Conservation (phyloP, 495 filamentous ascomycete species). For the Hypoxylon fragiforme region DNA sequence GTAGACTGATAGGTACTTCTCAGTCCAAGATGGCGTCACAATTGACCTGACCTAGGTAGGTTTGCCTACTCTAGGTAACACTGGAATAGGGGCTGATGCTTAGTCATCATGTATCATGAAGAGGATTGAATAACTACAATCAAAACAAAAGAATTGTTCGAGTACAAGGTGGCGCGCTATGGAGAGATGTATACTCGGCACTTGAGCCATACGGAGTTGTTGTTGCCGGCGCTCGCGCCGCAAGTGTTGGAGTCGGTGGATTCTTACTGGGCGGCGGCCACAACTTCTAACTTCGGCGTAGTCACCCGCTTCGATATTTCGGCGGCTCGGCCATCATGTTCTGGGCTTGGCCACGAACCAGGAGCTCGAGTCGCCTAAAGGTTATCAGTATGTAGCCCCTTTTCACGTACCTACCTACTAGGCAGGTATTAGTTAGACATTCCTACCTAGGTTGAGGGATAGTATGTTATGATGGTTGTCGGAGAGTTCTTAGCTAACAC, state of each 20-base stretch:
- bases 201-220: conserved; percentile 46
- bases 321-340: conserved; percentile 21
- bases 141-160: conserved; percentile 32
- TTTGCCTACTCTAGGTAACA: conserved; percentile 27
- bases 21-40: neutral
- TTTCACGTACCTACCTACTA: neutral
- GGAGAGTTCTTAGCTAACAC: no score
- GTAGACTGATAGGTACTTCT: neutral
- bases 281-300: conserved; percentile 58
- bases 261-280: conserved; percentile 53
- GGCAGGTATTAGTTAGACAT: no score
- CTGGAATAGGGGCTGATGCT: conserved; percentile 28
- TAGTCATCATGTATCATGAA: conserved; percentile 41
- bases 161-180: conserved; percentile 37
- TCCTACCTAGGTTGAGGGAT: no score
- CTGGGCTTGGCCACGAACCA: conserved; percentile 1
- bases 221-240: conserved; percentile 51
- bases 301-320: conserved; percentile 56
- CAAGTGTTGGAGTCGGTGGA: conserved; percentile 55
- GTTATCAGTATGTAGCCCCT: neutral
- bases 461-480: no score
- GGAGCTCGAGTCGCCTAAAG: neutral
- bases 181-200: conserved; percentile 52
- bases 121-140: conserved; percentile 31
- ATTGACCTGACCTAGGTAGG: conserved; percentile 2